phyloP scores from a whole-genome alignment of 441 rosid species.

The Bocquillonia castaneifolia region DNA sequence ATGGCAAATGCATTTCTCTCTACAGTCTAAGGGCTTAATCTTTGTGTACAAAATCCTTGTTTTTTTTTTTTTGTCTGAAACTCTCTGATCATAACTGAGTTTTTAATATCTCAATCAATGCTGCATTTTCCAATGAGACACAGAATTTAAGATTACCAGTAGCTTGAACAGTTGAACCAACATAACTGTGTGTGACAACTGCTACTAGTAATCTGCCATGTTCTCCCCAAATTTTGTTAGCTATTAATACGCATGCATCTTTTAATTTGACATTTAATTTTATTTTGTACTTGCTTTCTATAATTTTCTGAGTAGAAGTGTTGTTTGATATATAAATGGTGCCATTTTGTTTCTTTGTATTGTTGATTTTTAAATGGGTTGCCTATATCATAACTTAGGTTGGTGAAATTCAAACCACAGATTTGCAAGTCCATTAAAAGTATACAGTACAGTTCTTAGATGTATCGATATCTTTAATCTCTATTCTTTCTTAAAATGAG shows the following conservation, averaged over 20 bases:
- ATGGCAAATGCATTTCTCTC: background rate
- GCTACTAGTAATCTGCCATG: background rate
- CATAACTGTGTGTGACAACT: background rate
- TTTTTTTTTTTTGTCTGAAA: too few relatives aligned
- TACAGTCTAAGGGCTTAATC: background rate
- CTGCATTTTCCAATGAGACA: background rate
- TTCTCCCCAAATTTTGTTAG: background rate
- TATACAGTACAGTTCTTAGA: background rate
- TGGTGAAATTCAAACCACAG: background rate
- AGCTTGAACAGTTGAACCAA: background rate
- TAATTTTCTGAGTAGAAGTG: background rate
- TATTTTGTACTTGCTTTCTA: background rate
- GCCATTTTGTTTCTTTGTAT: background rate
- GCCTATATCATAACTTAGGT: background rate
- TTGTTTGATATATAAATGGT: background rate
- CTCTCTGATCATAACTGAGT: background rate
- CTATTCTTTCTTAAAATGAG: conserved; percentile 2
- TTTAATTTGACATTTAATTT: background rate
- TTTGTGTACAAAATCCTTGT: too few relatives aligned
- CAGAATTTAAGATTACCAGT: background rate
- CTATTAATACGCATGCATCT: background rate
- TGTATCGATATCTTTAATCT: background rate
- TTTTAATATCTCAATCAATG: background rate
- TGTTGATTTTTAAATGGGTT: background rate
- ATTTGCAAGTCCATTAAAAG: background rate